Evolutionary conservation across 2,329 filamentous ascomycete species (phyloP), one percentile per base, ranked within the genome.

Genomic region (Escovopsis sp.): DNA sequence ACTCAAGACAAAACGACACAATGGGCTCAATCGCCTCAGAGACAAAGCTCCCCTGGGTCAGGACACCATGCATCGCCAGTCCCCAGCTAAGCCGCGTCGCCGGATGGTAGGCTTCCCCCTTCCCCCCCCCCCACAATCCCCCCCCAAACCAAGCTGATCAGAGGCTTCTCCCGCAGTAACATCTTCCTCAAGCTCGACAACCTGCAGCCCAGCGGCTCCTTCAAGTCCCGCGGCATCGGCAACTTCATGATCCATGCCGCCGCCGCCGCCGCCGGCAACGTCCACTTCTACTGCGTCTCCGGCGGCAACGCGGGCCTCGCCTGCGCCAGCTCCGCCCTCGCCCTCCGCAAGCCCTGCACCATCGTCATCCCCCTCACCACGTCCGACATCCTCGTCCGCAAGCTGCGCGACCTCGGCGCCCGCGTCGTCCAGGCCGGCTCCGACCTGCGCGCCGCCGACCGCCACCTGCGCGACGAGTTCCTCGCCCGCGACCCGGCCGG

Each of bases 271-370:
- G 52, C 52, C 2, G 51, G 56, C 16, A 49, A 57, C 6, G 62
- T 69, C 2, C 82, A 84, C 64, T 89, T 91, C 70, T 91, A 84
- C 65, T 81, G 74, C 54, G 82, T 80, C 11, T 84, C 77, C 2
- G 85, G 84, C 44, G 86, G 86, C 43, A 94, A 94, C 55, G 86
- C 86, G 2, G 86, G 86, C 2, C 74, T 94, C 4, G 86, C 85
- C 1, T 85, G 82, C 52, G 83, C 84, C 13, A 79, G 76, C 38
- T 81, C 85, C 1, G 81, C 84, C 11, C 65, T 67, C 20, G 67
- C 72, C 2, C 69, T 91, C 7, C 62, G 68, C 6, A 70, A 74
- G 32, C 77, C 75, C 1, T 79, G 76, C 56, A 89, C 84, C 5
- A 81, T 94, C 46, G 81, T 86, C 27, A 75, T 91, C 1, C 83